Evolutionary conservation across 2,329 filamentous ascomycete species (phyloP).

Genomic region (Aspergillus intermedius): DNA sequence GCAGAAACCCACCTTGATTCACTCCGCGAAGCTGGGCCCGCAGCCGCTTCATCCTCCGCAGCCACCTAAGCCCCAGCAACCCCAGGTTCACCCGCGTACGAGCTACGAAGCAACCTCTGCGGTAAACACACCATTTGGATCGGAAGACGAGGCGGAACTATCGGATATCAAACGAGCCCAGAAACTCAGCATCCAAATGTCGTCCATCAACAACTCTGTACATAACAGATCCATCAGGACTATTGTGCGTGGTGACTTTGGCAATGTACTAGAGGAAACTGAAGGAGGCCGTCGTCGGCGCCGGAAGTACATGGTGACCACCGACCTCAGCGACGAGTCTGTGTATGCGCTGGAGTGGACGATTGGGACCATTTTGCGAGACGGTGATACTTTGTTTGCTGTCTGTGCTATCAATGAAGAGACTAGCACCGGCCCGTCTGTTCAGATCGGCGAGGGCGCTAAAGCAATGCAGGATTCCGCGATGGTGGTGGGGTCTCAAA

Average conservation of each 20-base stretch:
- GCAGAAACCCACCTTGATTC: constrained; percentile 6
- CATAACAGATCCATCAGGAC: constrained; percentile 80
- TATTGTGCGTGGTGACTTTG: constrained; percentile 82
- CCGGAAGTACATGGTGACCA: constrained; percentile 91
- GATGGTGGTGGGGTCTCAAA: constrained; percentile 55
- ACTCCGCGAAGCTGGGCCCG: constrained; percentile 35
- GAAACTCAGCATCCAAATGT: constrained; percentile 72
- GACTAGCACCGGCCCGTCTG: constrained; percentile 34
- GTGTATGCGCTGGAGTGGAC: constrained; percentile 96
- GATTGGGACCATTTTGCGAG: constrained; percentile 85
- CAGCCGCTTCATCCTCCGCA: background rate
- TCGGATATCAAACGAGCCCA: constrained; percentile 84
- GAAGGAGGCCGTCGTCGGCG: constrained; percentile 71
- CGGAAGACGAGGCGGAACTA: constrained; percentile 78
- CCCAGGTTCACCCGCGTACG: constrained; percentile 69
- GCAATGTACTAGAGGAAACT: constrained; percentile 63
- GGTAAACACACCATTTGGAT: constrained; percentile 60
- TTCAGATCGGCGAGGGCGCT: constrained; percentile 62
- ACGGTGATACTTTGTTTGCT: constrained; percentile 87
- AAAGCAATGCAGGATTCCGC: constrained; percentile 71
- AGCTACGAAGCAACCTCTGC: constrained; percentile 66
- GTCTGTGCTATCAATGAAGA: constrained; percentile 95
- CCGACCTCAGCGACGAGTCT: constrained; percentile 88
- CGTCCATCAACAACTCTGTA: constrained; percentile 65
- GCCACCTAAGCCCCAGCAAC: constrained; percentile 28